Evolutionary conservation across 192 early-diverging fungal genomes (phyloP).

Genomic region (Phycomyces nitens): DNA sequence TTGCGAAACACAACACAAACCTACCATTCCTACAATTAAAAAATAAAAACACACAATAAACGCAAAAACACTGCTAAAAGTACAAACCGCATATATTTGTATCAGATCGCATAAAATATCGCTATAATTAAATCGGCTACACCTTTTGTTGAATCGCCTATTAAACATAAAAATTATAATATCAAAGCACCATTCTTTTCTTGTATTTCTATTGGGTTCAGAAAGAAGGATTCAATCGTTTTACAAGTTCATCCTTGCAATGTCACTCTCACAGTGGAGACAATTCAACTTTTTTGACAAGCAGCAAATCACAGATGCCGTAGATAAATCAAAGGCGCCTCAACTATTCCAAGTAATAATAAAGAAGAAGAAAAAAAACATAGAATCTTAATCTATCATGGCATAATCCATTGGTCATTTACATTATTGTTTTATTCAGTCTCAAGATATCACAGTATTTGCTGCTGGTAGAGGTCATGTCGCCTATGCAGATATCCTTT

Average conservation of each 20-base stretch:
- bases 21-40: background rate
- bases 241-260: background rate
- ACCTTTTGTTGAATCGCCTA: too few species aligned
- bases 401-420: background rate
- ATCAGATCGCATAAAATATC: too few species aligned
- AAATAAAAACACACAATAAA: too few species aligned
- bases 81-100: too few species aligned
- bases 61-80: too few species aligned
- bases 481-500: constrained; percentile 16
- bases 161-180: too few species aligned
- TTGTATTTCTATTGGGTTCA: too few species aligned
- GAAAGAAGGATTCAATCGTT: too few species aligned
- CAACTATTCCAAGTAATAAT: constrained; percentile 55
- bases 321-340: constrained; percentile 49
- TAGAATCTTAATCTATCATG: background rate
- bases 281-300: constrained; percentile 76
- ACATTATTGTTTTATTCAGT: background rate
- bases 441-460: constrained; percentile 15
- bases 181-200: too few species aligned
- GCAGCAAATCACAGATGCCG: constrained; percentile 55
- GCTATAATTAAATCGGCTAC: too few species aligned
- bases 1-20: background rate
- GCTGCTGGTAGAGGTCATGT: constrained; percentile 13
- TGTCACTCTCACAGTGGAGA: constrained; percentile 54
- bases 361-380: background rate